Evolutionary conservation across 2,329 filamentous ascomycete species (phyloP).

Genomic region (Cercospora zeina): DNA sequence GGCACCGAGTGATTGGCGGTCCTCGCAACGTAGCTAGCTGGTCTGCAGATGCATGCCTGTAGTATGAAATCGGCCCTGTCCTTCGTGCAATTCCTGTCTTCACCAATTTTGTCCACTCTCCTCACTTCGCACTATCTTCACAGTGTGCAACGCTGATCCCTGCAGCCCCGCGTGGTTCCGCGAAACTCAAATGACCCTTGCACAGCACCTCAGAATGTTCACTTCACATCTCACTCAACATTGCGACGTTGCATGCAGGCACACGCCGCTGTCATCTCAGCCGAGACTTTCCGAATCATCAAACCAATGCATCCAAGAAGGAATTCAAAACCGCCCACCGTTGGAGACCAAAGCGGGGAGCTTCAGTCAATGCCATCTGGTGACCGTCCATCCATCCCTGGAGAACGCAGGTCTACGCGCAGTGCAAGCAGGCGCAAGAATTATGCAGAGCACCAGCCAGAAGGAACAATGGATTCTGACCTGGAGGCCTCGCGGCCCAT

Average conservation of each 20-base stretch:
- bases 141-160: neutral
- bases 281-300: neutral
- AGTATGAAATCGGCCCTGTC: neutral
- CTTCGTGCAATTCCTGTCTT: too few relatives aligned
- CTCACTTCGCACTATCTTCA: too few relatives aligned
- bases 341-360: neutral
- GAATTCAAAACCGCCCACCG: neutral
- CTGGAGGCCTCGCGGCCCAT: neutral
- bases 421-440: neutral
- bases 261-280: neutral
- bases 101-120: too few relatives aligned
- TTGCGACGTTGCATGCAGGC: neutral
- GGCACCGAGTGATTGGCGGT: neutral
- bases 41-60: neutral
- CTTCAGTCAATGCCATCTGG: neutral
- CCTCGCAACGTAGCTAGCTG: neutral
- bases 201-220: neutral
- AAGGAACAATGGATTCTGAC: neutral
- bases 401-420: neutral
- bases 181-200: slow-evolving; percentile 1
- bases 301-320: neutral
- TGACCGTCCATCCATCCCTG: neutral
- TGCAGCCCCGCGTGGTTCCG: slow-evolving; percentile 6
- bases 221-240: neutral
- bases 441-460: neutral